Conservation (phyloP, 352 stramenopile species). For the Globisporangium okanoganense region DNA sequence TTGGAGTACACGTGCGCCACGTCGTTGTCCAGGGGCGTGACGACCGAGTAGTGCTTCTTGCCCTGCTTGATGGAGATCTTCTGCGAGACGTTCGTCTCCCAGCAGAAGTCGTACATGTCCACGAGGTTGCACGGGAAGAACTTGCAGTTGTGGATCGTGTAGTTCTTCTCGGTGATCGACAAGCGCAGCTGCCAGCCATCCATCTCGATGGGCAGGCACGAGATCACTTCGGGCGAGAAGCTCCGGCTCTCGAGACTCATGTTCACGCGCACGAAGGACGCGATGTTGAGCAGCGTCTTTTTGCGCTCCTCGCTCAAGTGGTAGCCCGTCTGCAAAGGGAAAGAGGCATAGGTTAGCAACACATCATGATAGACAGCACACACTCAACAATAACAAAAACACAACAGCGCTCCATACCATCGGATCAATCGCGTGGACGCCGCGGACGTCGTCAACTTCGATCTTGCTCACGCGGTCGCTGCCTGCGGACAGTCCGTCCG, state of each 20-base stretch:
- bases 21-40: conserved; percentile 65
- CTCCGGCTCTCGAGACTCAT: conserved; percentile 80
- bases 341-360: background rate
- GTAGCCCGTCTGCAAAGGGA: conserved; percentile 39
- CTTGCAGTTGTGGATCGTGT: conserved; percentile 87
- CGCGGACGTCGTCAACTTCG: conserved; percentile 51
- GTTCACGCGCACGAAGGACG: conserved; percentile 73
- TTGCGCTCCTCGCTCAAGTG: conserved; percentile 62
- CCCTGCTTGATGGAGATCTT: conserved; percentile 76
- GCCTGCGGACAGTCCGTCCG: conserved; percentile 29
- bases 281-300: conserved; percentile 63
- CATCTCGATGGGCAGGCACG: conserved; percentile 84
- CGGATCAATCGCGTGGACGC: conserved; percentile 41
- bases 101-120: conserved; percentile 85
- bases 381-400: background rate
- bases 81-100: conserved; percentile 78
- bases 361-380: background rate
- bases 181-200: conserved; percentile 83
- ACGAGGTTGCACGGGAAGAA: conserved; percentile 78
- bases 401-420: conserved; percentile 11
- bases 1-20: conserved; percentile 84
- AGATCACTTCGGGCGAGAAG: conserved; percentile 82
- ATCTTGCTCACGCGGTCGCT: conserved; percentile 48
- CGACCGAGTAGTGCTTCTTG: conserved; percentile 81
- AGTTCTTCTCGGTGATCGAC: conserved; percentile 86